Base-by-base conservation (phyloP, 2,329 filamentous ascomycete genomes). In the Fusarium heterosporum region DNA sequence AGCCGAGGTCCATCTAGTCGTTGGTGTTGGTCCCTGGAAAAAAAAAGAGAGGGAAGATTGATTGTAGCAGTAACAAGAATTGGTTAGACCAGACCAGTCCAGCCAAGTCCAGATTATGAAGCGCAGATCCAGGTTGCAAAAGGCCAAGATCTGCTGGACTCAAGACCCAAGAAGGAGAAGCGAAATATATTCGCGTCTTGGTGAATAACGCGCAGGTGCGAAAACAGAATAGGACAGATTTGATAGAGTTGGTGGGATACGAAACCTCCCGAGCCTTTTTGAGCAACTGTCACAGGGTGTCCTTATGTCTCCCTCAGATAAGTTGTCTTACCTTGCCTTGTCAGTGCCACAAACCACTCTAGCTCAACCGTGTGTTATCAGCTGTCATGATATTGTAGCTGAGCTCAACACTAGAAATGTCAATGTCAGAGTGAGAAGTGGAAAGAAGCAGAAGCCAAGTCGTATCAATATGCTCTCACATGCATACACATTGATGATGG, bases 1-100 rank as follows among this genome's bases (percentile, higher is more conserved):
- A 60, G 56, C 51, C 54, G 68, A 68, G 28, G 63, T 54, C 70
- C 70, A 72, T 72, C 65, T 71, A 69, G 62, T 72, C 49, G 63
- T 63, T 64, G 51, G 61, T 54, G 65, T 67, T 61, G 53, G 56
- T 59, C 63, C 63, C 68, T 60, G 61, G 34, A 54, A 58, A 55
- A 56, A 56, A 55, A 58, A 47, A 43, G 29, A 41, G 65, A 69
- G 59, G 63, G 54, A 68, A 46, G 34, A 39, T 34, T 40, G 59
- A 28, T 38, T 55, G 42, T 43, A 22, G 22, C 22, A 22, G 39
- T 38, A 58, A 32, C 54, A 38, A 63, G 65, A 66, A 62, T 62
- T 58, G 57, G 57, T 45, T 34, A 41, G 48, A 51, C 64, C 48
- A 48, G 22, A 22, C 22, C 22, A 22, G 22, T 22, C 22, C 22